Evolutionary conservation across 257 asterid genomes (phyloP), one percentile per base, ranked within the genome.

Genomic region (Nicotiana benthamiana): DNA sequence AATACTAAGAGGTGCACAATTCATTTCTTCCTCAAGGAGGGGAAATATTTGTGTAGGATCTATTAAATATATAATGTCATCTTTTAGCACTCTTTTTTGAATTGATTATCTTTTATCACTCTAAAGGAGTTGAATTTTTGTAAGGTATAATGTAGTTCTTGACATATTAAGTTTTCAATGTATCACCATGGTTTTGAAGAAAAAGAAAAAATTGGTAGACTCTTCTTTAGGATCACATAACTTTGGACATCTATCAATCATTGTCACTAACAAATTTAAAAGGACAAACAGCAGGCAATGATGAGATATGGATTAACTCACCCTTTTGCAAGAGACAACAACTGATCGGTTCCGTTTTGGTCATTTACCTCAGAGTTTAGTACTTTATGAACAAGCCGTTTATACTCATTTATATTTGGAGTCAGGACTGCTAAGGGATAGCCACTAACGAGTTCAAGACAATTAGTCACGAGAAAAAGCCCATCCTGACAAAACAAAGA

Each of bases 351-450:
- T 82, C 93, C 97, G 62, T 90, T 90, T 82, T 84, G 87, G 80
- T 90, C 91, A 81, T 87, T 85, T 83, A 91, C 98, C 82, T 92
- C 98, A 83, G 88, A 82, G 67, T 86, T 89, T 83, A 94, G 75
- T 40, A 94, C 97, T 83, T 93, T 91, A 84, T 90, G 91, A 81
- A 96, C 89, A 12, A 96, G 99, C 75, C 97, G 94, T 89, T 91
- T 96, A 80, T 96, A 96, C 86, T 96, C 99, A 9, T 96, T 92
- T 40, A 96, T 82, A 80, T 96, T 96, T 62, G 99, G 99, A 53
- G 99, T 96, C 87, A 96, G 89, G 70, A 92, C 95, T 78, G 98
- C 99, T 86, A 94, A 84, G 18, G 97, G 97, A 90, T 94, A 96
- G 75, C 89, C 97, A 28, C 86, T 84, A 86, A 96, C 85, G 85